Percentiles rank a stretch among this genome's conserved stretches.
Evolutionary conservation across 164 flowering plant genomes (phyloP).

Genomic region (Houttuynia cordata): DNA sequence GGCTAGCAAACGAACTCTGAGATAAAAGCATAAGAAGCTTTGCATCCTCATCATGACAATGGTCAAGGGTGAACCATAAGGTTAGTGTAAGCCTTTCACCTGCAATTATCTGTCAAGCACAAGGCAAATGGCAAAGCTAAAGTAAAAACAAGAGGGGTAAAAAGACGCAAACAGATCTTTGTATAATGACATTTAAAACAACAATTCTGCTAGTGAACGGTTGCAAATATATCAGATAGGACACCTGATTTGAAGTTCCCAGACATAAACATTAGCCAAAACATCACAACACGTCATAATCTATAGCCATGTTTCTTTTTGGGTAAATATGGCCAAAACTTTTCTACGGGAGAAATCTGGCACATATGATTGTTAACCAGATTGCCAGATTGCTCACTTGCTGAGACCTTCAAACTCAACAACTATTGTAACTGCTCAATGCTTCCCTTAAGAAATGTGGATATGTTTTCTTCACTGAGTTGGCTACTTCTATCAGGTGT

Average conservation of each 20-base stretch:
- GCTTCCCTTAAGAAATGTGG: neutral
- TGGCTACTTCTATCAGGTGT: too few relatives aligned
- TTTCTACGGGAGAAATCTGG: too few relatives aligned
- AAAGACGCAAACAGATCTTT: neutral
- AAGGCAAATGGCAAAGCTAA: neutral
- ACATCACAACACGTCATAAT: neutral
- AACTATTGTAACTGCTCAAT: neutral
- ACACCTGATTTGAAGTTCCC: neutral
- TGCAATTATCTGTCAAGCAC: slow-evolving; percentile 40
- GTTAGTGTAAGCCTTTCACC: slow-evolving; percentile 91
- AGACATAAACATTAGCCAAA: neutral
- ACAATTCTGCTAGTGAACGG: neutral
- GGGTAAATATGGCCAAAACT: neutral
- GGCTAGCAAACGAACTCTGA: slow-evolving; percentile 9
- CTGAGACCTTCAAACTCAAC: neutral
- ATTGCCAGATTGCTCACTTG: too few relatives aligned
- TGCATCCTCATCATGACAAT: slow-evolving; percentile 72
- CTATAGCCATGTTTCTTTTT: too few relatives aligned
- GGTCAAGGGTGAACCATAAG: slow-evolving; percentile 80
- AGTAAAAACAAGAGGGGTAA: neutral
- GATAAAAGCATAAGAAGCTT: slow-evolving; percentile 62
- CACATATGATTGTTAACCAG: too few relatives aligned
- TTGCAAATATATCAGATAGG: neutral
- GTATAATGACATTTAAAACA: neutral
- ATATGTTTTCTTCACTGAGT: too few relatives aligned